phyloP scores from a whole-genome alignment of 2,329 filamentous ascomycete genomes.

The Penicillium sp. region DNA sequence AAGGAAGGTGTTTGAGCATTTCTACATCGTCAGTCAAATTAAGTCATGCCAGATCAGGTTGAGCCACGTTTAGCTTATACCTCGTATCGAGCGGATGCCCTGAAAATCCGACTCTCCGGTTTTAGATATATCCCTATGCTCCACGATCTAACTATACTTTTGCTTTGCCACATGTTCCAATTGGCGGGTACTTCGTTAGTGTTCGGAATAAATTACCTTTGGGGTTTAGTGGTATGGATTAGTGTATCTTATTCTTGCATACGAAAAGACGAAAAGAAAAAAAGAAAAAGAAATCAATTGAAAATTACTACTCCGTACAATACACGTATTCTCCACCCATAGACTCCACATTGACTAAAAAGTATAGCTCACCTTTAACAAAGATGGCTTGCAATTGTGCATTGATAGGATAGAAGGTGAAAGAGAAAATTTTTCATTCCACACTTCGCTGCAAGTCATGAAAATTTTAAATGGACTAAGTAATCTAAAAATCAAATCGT shows the following conservation, averaged over 20 bases:
- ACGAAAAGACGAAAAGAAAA: not conserved
- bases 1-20: not conserved
- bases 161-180: not conserved
- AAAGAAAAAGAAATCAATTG: not conserved
- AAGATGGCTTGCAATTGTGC: not conserved
- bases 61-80: slow-evolving; percentile 1
- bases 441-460: not conserved
- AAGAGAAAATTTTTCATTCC: not conserved
- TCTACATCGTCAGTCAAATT: not conserved
- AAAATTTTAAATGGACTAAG: not conserved
- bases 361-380: not conserved
- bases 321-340: not conserved
- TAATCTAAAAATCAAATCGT: not conserved
- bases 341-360: not conserved
- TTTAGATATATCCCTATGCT: not conserved
- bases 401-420: not conserved
- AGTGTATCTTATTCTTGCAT: not conserved
- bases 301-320: slow-evolving; percentile 4
- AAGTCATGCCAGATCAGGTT: not conserved
- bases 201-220: not conserved
- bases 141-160: not conserved
- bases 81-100: not conserved
- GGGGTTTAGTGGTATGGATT: not conserved
- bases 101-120: not conserved
- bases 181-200: not conserved